Conservation (phyloP, 2,329 filamentous ascomycete genomes). For the Mariannaea elegans region DNA sequence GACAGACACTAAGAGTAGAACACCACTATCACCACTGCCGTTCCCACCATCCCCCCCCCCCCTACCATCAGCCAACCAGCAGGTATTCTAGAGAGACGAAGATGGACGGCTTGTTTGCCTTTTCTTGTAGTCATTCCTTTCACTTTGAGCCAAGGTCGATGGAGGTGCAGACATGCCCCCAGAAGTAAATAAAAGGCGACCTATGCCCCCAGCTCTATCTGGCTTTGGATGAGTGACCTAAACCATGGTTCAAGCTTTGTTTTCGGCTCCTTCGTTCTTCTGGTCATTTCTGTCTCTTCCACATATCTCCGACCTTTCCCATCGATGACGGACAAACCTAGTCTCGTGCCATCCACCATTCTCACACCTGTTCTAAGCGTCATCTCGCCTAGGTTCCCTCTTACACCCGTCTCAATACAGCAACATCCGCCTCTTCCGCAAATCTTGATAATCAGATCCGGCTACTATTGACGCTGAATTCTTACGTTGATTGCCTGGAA, state of each 20-base stretch:
- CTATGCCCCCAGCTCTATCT: neutral
- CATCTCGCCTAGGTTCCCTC: conserved; percentile 22
- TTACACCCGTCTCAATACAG: conserved; percentile 24
- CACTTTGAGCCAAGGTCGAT: conserved; percentile 11
- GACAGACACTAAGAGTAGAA: conserved; percentile 2
- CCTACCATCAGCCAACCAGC: conserved; percentile 28
- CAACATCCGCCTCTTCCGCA: conserved; percentile 18
- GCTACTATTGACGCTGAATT: conserved; percentile 4
- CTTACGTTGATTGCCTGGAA: conserved; percentile 7
- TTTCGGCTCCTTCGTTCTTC: conserved; percentile 6
- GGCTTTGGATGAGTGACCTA: conserved; percentile 10
- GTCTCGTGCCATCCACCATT: conserved; percentile 31
- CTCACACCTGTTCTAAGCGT: conserved; percentile 19
- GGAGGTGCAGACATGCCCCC: conserved; percentile 3
- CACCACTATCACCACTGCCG: conserved; percentile 27
- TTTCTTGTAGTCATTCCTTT: conserved; percentile 22
- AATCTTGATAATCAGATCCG: conserved; percentile 3
- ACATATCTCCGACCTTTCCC: conserved; percentile 1
- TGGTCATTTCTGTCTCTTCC: conserved; percentile 20
- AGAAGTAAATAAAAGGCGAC: conserved; percentile 10
- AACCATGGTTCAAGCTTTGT: conserved; percentile 25
- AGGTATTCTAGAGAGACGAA: conserved; percentile 22
- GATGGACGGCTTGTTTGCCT: conserved; percentile 13
- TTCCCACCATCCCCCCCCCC: conserved; percentile 31
- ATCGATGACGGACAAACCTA: conserved; percentile 22